A percentile compares a stretch with the other conserved stretches of the same genome.
phyloP scores from a whole-genome alignment of 768 basidiomycete species.

The Russula compacta region DNA sequence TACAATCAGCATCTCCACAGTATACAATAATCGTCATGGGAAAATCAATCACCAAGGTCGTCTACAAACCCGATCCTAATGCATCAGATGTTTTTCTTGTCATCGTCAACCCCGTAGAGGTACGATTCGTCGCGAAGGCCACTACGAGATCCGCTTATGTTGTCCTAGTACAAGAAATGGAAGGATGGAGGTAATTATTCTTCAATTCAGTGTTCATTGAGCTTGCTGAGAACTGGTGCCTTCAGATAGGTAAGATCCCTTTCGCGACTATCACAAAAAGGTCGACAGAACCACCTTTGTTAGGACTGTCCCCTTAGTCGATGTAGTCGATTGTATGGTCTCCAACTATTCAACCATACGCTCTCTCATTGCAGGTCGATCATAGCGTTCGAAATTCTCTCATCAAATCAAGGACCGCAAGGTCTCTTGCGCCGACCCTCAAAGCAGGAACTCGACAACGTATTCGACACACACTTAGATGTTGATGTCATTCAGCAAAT shows the following conservation, averaged over 20 bases:
- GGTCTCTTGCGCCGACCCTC: conserved; percentile 68
- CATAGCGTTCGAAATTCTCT: conserved; percentile 62
- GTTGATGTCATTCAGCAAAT: conserved; percentile 51
- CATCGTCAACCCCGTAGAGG: conserved; percentile 59
- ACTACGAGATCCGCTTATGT: conserved; percentile 1
- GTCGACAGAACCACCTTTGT: background rate
- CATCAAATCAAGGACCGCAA: conserved; percentile 65
- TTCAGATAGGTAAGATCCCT: conserved; percentile 55
- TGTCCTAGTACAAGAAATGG: conserved; percentile 63
- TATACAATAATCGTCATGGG: conserved; percentile 28
- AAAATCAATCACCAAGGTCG: conserved; percentile 52
- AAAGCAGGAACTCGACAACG: conserved; percentile 74
- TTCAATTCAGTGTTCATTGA: conserved; percentile 17
- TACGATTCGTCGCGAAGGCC: conserved; percentile 26
- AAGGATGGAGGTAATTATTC: conserved; percentile 58
- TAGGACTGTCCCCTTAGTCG: conserved; percentile 60
- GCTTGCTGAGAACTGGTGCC: conserved; percentile 16
- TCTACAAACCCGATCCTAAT: conserved; percentile 71
- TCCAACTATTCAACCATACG: background rate
- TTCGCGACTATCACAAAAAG: conserved; percentile 37
- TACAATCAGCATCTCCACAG: background rate
- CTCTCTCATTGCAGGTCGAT: background rate
- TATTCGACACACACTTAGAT: conserved; percentile 59
- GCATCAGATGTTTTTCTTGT: conserved; percentile 65
- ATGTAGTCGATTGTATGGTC: conserved; percentile 67